Evolutionary conservation across 169 alveolate genomes (phyloP).

Genomic region (Ichthyophthirius multifiliis): DNA sequence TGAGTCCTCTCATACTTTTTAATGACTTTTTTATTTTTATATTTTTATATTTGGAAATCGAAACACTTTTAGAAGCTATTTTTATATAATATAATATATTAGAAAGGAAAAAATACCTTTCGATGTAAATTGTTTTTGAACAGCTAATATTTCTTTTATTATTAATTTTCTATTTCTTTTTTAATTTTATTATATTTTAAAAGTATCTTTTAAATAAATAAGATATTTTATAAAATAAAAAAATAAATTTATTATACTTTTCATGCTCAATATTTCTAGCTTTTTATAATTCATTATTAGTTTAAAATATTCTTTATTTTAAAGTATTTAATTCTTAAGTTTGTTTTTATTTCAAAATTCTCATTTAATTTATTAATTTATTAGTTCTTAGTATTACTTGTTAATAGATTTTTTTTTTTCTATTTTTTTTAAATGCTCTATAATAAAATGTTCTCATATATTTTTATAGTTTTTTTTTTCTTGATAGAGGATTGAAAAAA

Average conservation of each 20-base stretch:
- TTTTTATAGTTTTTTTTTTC: no score
- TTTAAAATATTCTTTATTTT: constrained; percentile 60
- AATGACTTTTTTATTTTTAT: not conserved
- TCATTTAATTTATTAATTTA: constrained; percentile 59
- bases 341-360: constrained; percentile 53
- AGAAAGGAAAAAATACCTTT: not conserved
- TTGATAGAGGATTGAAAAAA: no score
- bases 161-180: constrained; percentile 48
- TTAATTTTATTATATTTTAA: constrained; percentile 52
- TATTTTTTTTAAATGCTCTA: no score
- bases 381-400: constrained; percentile 54
- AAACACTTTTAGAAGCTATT: not conserved
- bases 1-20: not conserved
- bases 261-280: constrained; percentile 49
- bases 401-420: no score
- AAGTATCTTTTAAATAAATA: constrained; percentile 14
- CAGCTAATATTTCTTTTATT: not conserved
- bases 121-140: not conserved
- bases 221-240: constrained; percentile 1
- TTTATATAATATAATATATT: not conserved
- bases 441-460: no score
- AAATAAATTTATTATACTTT: not conserved
- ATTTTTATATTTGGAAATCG: not conserved
- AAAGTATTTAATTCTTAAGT: constrained; percentile 71
- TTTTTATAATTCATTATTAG: constrained; percentile 45